phyloP scores from a whole-genome alignment of 73 alveolate species.

The Tetrahymena borealis region DNA sequence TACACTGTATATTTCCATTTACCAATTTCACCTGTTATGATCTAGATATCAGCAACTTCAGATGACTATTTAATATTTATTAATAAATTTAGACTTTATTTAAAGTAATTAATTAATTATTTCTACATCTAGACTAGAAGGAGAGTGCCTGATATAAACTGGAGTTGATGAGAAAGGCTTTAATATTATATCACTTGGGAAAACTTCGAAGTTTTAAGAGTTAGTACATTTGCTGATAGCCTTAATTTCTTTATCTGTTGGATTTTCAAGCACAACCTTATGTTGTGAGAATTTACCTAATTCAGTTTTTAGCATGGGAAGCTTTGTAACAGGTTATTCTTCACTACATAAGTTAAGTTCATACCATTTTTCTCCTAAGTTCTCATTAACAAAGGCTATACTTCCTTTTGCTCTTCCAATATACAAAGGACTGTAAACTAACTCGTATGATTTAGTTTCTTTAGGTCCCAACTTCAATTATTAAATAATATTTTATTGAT shows the following conservation, averaged over 20 bases:
- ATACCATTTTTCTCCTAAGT: slow-evolving; percentile 96
- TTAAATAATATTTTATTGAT: background rate
- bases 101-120: background rate
- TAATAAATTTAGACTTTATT: background rate
- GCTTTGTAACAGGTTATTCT: slow-evolving; percentile 78
- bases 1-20: slow-evolving; percentile 90
- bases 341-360: slow-evolving; percentile 82
- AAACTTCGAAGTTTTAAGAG: slow-evolving; percentile 86
- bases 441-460: slow-evolving; percentile 71
- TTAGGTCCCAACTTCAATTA: slow-evolving; percentile 53
- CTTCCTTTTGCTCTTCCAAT: slow-evolving; percentile 92
- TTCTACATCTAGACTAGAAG: background rate
- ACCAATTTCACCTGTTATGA: slow-evolving; percentile 84
- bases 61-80: slow-evolving; percentile 69
- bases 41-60: slow-evolving; percentile 68
- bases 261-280: slow-evolving; percentile 85
- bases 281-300: slow-evolving; percentile 88
- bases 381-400: slow-evolving; percentile 87
- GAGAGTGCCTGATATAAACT: background rate
- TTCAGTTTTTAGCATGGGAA: slow-evolving; percentile 82
- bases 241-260: slow-evolving; percentile 85
- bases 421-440: slow-evolving; percentile 84
- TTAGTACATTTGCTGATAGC: slow-evolving; percentile 74
- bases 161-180: slow-evolving; percentile 43
- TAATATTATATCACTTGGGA: slow-evolving; percentile 81